These are phyloP conservation scores for Hordeum marinum DNA, from an alignment of 176 grass and related monocot genomes.

Conservation along the genomic window DNA sequence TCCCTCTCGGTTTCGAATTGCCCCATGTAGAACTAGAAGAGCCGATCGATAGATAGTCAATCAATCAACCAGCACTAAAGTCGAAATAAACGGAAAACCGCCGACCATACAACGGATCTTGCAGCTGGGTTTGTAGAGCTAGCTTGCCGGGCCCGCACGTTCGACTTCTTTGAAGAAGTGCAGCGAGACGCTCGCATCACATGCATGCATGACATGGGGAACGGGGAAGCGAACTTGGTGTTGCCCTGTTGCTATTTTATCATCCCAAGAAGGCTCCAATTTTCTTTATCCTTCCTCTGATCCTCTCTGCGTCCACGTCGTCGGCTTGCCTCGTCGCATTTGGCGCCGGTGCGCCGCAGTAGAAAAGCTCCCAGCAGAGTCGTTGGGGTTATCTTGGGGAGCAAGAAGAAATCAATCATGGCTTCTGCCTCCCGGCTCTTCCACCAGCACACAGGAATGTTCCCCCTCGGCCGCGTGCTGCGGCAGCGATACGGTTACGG, in stretches of 20 bases:
- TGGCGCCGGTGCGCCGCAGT: slow-evolving; percentile 1
- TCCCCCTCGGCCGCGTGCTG: slow-evolving; percentile 8
- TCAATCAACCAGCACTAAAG: neutral
- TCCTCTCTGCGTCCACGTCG: slow-evolving; percentile 6
- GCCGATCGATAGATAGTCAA: neutral
- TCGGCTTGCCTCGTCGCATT: slow-evolving; percentile 39
- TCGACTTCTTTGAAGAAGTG: neutral
- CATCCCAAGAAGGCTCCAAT: neutral
- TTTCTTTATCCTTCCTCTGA: neutral
- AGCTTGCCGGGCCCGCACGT: neutral
- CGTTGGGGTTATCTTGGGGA: neutral
- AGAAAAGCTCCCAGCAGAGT: neutral
- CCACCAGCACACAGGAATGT: neutral
- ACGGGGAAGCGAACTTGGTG: slow-evolving; percentile 2
- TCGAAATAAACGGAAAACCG: neutral
- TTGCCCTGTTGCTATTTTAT: neutral
- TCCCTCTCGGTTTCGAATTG: slow-evolving; percentile 16
- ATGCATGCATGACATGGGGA: slow-evolving; percentile 6
- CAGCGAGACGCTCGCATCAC: neutral
- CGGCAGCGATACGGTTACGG: neutral
- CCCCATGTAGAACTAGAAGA: slow-evolving; percentile 22
- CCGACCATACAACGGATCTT: neutral
- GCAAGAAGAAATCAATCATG: neutral
- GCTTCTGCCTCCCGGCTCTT: neutral
- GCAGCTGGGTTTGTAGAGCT: neutral